These are phyloP conservation scores for Graphiopsis chlorocephala DNA, from an alignment of 2,329 filamentous ascomycete genomes.

Conservation along the genomic window DNA sequence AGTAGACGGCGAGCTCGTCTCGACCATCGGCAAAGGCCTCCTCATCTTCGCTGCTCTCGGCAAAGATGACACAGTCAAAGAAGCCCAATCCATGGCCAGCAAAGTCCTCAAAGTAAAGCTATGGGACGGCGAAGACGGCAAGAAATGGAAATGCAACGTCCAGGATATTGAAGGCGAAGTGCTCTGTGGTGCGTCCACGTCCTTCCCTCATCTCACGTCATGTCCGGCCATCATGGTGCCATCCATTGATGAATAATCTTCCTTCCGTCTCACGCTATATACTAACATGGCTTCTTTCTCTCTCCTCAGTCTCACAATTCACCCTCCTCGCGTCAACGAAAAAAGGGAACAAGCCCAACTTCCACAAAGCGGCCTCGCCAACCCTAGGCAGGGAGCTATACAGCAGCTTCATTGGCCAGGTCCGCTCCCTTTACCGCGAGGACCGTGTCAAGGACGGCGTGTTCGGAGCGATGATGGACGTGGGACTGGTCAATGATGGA, in stretches of 20 bases:
- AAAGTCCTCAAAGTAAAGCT: slow-evolving; percentile 88
- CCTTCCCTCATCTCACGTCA: not conserved
- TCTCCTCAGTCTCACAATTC: slow-evolving; percentile 80
- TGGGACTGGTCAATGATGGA: slow-evolving; percentile 84
- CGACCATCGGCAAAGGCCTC: slow-evolving; percentile 84
- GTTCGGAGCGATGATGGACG: slow-evolving; percentile 99
- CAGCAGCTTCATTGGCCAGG: slow-evolving; percentile 74
- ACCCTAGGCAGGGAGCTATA: slow-evolving; percentile 80
- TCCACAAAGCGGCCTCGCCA: slow-evolving; percentile 79
- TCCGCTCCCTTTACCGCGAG: slow-evolving; percentile 67
- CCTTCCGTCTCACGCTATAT: not conserved
- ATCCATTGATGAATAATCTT: not conserved
- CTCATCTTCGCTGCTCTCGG: slow-evolving; percentile 89
- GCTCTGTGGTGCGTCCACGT: slow-evolving; percentile 73
- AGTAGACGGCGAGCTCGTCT: slow-evolving; percentile 85
- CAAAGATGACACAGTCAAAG: slow-evolving; percentile 84
- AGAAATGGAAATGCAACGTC: slow-evolving; percentile 88
- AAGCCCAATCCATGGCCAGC: slow-evolving; percentile 75
- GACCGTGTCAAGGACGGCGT: slow-evolving; percentile 90
- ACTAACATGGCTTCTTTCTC: not conserved
- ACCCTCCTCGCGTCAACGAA: slow-evolving; percentile 90
- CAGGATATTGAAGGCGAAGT: slow-evolving; percentile 86
- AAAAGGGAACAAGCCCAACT: slow-evolving; percentile 93
- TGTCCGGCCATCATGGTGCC: slow-evolving; percentile 11
- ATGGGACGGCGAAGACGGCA: slow-evolving; percentile 80